Evolutionary conservation across 228 moss, liverwort and hornwort species (phyloP), one percentile per base, ranked within the genome.

Genomic region (Sphagnum magellanicum): DNA sequence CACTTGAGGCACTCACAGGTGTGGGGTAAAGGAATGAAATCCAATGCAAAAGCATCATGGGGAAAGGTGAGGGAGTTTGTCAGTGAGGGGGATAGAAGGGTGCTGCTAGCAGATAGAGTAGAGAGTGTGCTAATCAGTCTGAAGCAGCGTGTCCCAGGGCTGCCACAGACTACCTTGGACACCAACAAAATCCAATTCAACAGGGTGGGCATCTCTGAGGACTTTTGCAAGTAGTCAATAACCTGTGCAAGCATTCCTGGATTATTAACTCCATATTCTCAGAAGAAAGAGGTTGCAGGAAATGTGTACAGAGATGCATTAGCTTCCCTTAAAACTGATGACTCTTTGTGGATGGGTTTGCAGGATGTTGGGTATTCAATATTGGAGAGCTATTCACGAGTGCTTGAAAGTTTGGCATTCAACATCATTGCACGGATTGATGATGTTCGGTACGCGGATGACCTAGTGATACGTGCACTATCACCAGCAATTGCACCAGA

Each of bases 351-450:
- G 47, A 9, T 8, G 49, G 46, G 8, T 32, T 16, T 73, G 74
- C 79, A 98, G 97, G 97, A 98, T 68, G 97, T 98, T 12, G 97
- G 97, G 6, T 93, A 98, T 67, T 93, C 97, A n/a, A 98, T 98
- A 63, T 69, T 98, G 72, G 97, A 98, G 82, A 93, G 97, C 78
- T 98, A 98, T 63, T 98, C 97, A 32, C 90, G 97, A 52, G 97
- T 98, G 63, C 77, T 98, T 52, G 97, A 98, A 72, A 98, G 97
- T 52, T 71, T 98, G 62, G 97, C 97, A 2, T 98, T 90, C 74
- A 93, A 90, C 67, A 98, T 98, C 52, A 90, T 93, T 48, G 87
- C 97, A 14, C 91, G 97, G 32, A 90, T 98, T 50, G 97, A 98
- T 48, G 97, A 98, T 49, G 93, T 98, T 53, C 73, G 91, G 2